phyloP scores from a whole-genome alignment of 2,329 filamentous ascomycete species.

The Apiospora marii region DNA sequence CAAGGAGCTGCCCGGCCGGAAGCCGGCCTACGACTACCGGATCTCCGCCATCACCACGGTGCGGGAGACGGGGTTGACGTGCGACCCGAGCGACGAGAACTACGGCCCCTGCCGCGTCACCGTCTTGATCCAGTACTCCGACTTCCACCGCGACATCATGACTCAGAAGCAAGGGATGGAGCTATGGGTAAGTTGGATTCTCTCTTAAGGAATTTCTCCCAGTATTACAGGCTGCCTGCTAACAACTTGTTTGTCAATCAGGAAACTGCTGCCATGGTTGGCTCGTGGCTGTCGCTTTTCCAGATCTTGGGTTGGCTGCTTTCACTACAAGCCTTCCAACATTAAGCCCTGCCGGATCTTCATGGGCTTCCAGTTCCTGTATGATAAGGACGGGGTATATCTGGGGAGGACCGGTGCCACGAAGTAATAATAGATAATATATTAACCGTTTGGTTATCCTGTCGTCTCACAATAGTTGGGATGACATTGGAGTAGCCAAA shows the following conservation, averaged over 20 bases:
- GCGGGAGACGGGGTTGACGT: background rate
- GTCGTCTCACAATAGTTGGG: no score
- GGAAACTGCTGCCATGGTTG: constrained; percentile 20
- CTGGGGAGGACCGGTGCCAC: no score
- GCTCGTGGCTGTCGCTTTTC: constrained; percentile 25
- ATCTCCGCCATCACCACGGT: background rate
- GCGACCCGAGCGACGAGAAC: constrained; percentile 16
- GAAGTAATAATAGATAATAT: no score
- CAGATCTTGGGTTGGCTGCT: constrained; percentile 22
- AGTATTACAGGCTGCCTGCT: no score
- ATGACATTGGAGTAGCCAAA: no score
- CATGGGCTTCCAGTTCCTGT: no score
- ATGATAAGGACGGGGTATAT: no score
- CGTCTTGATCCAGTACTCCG: background rate
- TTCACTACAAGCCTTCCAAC: background rate
- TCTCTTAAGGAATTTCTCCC: no score
- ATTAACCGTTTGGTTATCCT: no score
- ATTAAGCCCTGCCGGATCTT: background rate
- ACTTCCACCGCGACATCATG: background rate
- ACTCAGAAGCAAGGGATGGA: background rate
- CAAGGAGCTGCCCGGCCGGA: background rate
- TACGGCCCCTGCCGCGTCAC: background rate
- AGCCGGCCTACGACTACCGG: constrained; percentile 23
- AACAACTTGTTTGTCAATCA: background rate
- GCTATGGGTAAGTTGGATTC: background rate